These are phyloP conservation scores for Phytophthora pinifolia DNA, from an alignment of 352 stramenopile genomes.

Conservation along the genomic window DNA sequence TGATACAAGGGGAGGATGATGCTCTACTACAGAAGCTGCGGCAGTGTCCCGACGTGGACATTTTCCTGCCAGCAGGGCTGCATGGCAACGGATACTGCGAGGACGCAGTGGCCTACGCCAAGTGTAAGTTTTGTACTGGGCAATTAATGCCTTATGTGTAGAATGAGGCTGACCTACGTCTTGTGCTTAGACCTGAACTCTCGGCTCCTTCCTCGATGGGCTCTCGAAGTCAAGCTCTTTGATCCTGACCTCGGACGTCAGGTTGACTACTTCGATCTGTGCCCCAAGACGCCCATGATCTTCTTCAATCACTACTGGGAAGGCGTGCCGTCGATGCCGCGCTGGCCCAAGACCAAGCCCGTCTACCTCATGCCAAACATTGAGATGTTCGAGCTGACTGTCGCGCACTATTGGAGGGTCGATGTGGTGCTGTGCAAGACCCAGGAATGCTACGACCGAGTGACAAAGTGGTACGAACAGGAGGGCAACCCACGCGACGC, in stretches of 20 bases:
- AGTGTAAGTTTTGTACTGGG: constrained; percentile 27
- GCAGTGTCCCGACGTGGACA: constrained; percentile 49
- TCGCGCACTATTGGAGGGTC: constrained; percentile 45
- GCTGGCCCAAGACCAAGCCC: constrained; percentile 37
- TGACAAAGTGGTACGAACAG: constrained; percentile 48
- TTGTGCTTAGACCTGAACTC: constrained; percentile 32
- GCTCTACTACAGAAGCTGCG: constrained; percentile 32
- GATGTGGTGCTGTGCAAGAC: constrained; percentile 71
- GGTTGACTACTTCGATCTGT: constrained; percentile 61
- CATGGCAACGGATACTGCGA: constrained; percentile 59
- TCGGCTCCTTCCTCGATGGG: constrained; percentile 35
- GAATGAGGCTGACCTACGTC: constrained; percentile 4
- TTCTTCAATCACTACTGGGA: constrained; percentile 71
- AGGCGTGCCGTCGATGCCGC: constrained; percentile 6
- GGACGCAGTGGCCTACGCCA: constrained; percentile 45
- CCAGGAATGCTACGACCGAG: constrained; percentile 36
- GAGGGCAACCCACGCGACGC: constrained; percentile 37
- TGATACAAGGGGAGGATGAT: constrained; percentile 25
- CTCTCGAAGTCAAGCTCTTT: constrained; percentile 26
- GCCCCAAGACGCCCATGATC: constrained; percentile 44
- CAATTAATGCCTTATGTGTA: not conserved
- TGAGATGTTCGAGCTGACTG: constrained; percentile 57
- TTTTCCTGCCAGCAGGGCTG: constrained; percentile 39
- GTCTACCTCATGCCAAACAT: constrained; percentile 57
- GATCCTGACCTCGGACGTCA: constrained; percentile 18